Evolutionary conservation across 164 flowering plant species (phyloP).

Genomic region (Piper betle): DNA sequence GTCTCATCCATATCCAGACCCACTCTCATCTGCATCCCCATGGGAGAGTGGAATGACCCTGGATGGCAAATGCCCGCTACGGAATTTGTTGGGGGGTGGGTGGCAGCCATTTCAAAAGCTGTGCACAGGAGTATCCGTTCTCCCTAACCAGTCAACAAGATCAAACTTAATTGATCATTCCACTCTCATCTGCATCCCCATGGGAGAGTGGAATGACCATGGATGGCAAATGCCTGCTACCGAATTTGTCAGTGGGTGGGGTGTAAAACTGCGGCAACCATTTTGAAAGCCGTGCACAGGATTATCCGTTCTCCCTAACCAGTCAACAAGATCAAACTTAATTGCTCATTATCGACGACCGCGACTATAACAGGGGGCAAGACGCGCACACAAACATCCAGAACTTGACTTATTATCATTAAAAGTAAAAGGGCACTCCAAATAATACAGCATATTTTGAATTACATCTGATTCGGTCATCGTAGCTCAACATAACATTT

Average conservation of each 20-base stretch:
- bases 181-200: constrained; percentile 27
- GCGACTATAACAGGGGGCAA: too few species aligned
- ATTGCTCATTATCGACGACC: too few species aligned
- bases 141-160: constrained; percentile 21
- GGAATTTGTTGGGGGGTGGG: constrained; percentile 50
- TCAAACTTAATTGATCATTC: too few species aligned
- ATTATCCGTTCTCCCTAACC: constrained; percentile 24
- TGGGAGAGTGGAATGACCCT: constrained; percentile 27
- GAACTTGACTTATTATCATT: too few species aligned
- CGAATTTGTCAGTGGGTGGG: constrained; percentile 48
- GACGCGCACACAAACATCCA: too few species aligned
- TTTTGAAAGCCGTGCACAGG: constrained; percentile 15
- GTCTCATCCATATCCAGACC: constrained; percentile 50
- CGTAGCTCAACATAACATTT: too few species aligned
- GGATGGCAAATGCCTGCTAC: constrained; percentile 54
- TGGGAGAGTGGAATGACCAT: constrained; percentile 27
- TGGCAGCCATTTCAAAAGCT: constrained; percentile 18
- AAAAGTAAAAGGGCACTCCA: too few species aligned
- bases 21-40: constrained; percentile 27
- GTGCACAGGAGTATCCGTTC: constrained; percentile 20
- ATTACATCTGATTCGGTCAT: too few species aligned
- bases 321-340: constrained; percentile 3
- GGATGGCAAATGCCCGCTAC: constrained; percentile 55
- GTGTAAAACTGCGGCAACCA: constrained; percentile 33
- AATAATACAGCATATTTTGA: too few species aligned